Evolutionary conservation across 257 asterid species (phyloP).

Genomic region (Solanum corneliomulleri): DNA sequence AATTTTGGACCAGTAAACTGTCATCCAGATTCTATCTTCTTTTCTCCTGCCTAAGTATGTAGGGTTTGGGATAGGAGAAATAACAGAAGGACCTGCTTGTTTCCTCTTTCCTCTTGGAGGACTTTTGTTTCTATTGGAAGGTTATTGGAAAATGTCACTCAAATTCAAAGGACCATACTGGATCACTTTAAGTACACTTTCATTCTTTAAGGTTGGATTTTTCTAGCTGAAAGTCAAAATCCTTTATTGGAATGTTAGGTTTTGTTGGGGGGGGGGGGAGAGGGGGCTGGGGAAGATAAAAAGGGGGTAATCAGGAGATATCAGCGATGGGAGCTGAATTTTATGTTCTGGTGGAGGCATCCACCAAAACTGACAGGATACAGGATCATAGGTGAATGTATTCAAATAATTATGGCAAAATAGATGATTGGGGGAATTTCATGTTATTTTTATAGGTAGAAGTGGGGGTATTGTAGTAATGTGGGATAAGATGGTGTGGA

Average conservation of each 20-base stretch:
- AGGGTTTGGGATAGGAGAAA: not conserved
- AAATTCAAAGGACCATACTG: not conserved
- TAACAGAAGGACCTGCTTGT: not conserved
- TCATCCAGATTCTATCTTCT: not conserved
- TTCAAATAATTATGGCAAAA: not conserved
- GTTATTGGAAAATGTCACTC: not conserved
- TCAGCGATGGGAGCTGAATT: not conserved
- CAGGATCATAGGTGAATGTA: not conserved
- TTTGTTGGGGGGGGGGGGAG: not conserved
- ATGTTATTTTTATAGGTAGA: not conserved
- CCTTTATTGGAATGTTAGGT: not conserved
- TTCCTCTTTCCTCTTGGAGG: not conserved
- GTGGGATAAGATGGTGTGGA: not conserved
- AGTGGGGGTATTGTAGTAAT: not conserved
- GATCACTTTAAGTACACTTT: not conserved
- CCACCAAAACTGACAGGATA: not conserved
- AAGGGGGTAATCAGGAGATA: not conserved
- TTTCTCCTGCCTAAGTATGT: not conserved
- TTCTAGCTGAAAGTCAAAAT: not conserved
- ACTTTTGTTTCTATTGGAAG: not conserved
- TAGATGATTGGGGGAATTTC: not conserved
- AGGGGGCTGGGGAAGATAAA: not conserved
- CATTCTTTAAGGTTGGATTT: not conserved
- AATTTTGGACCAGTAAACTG: not conserved
- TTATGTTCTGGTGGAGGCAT: not conserved